A percentile compares a stretch with the other conserved stretches of the same genome.
phyloP scores from a whole-genome alignment of 768 basidiomycete species.

The Daedalea quercina region DNA sequence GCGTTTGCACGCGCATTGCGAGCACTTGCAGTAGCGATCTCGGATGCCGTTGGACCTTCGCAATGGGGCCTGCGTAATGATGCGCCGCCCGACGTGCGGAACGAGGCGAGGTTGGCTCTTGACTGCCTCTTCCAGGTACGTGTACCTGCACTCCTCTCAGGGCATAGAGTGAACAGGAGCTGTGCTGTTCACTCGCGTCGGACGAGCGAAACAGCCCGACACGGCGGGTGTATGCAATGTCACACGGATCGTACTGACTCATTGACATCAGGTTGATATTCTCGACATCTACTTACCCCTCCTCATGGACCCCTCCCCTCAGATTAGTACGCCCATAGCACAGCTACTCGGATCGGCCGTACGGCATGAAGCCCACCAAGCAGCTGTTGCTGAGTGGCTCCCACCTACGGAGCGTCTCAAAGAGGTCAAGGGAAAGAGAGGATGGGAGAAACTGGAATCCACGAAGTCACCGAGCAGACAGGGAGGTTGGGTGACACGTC shows the following conservation, averaged over 20 bases:
- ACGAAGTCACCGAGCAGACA: constrained; percentile 33
- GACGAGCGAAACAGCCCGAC: too few relatives aligned
- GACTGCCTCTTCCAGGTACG: constrained; percentile 55
- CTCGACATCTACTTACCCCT: constrained; percentile 66
- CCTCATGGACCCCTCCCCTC: constrained; percentile 36
- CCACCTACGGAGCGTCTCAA: constrained; percentile 49
- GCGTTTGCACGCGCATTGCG: constrained; percentile 62
- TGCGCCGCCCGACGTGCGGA: constrained; percentile 28
- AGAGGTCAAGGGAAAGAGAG: constrained; percentile 52
- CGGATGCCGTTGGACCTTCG: constrained; percentile 65
- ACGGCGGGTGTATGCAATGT: not conserved
- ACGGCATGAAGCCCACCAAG: constrained; percentile 43
- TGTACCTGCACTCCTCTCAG: not conserved
- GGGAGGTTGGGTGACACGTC: constrained; percentile 56
- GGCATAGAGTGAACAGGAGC: not conserved
- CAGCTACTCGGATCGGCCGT: constrained; percentile 51
- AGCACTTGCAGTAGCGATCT: constrained; percentile 48
- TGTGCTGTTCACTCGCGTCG: too few relatives aligned
- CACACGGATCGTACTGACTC: not conserved
- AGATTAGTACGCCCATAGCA: constrained; percentile 44
- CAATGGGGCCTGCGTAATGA: constrained; percentile 57
- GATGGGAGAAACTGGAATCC: constrained; percentile 64
- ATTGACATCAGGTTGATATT: constrained; percentile 39
- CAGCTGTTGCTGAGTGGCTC: constrained; percentile 52
- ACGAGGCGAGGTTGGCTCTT: constrained; percentile 50